A percentile compares a stretch with the other conserved stretches of the same genome.
phyloP scores from a whole-genome alignment of 805 yeast species.

The Teunomyces barrocoloradensis region DNA sequence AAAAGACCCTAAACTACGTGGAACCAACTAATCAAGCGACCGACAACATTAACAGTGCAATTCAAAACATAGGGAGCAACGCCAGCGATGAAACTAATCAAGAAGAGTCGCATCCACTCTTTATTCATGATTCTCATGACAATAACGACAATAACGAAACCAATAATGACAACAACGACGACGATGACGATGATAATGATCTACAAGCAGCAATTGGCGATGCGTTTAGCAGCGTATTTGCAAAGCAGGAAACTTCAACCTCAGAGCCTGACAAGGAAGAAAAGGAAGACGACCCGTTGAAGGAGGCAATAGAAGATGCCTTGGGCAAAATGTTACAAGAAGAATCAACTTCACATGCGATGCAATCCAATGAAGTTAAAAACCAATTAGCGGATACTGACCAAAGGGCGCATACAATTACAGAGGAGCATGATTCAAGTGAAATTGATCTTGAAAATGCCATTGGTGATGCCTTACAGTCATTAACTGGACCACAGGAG shows the following conservation, averaged over 20 bases:
- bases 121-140: background rate
- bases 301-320: background rate
- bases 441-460: conserved; percentile 17
- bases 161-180: background rate
- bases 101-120: background rate
- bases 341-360: background rate
- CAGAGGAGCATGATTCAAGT: background rate
- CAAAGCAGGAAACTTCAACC: background rate
- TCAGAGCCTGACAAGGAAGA: background rate
- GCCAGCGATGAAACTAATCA: background rate
- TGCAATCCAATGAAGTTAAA: background rate
- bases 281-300: background rate
- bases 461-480: conserved; percentile 16
- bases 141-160: conserved; percentile 8
- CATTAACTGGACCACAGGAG: background rate
- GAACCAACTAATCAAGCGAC: background rate
- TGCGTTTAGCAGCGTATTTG: conserved; percentile 13
- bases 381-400: background rate
- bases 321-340: background rate
- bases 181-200: conserved; percentile 4
- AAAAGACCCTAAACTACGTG: background rate
- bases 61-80: conserved; percentile 4
- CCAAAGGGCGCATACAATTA: background rate
- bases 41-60: conserved; percentile 19
- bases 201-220: conserved; percentile 16